Evolutionary conservation across 176 grass and related monocot species (phyloP).

Genomic region (Cocos nucifera): DNA sequence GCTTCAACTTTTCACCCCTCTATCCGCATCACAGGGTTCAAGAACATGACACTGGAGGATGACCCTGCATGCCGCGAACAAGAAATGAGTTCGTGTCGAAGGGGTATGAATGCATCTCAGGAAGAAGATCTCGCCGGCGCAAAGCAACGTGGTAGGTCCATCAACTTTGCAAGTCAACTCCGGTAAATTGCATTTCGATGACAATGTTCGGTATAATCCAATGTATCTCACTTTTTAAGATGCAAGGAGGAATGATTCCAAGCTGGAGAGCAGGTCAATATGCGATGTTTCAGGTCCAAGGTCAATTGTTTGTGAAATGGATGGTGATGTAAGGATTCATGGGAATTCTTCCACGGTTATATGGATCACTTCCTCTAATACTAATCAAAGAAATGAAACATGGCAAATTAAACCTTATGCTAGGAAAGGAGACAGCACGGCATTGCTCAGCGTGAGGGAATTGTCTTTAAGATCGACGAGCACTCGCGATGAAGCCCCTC

Average conservation of each 20-base stretch:
- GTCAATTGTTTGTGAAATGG: neutral
- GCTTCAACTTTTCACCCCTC: no score
- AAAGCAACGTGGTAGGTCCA: no score
- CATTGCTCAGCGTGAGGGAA: neutral
- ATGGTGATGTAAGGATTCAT: neutral
- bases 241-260: neutral
- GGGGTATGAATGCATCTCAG: no score
- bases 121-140: no score
- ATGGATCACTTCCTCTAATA: neutral
- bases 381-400: neutral
- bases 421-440: neutral
- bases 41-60: no score
- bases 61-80: no score
- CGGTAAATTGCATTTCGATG: no score
- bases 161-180: no score
- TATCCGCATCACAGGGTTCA: no score
- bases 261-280: neutral
- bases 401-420: constrained; percentile 1
- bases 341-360: neutral
- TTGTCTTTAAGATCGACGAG: neutral
- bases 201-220: neutral
- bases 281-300: neutral
- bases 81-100: no score
- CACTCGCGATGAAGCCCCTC: neutral
- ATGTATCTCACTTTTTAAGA: neutral